Evolutionary conservation across 2,329 filamentous ascomycete genomes (phyloP).

Genomic region (Pestalotiopsis sp.): DNA sequence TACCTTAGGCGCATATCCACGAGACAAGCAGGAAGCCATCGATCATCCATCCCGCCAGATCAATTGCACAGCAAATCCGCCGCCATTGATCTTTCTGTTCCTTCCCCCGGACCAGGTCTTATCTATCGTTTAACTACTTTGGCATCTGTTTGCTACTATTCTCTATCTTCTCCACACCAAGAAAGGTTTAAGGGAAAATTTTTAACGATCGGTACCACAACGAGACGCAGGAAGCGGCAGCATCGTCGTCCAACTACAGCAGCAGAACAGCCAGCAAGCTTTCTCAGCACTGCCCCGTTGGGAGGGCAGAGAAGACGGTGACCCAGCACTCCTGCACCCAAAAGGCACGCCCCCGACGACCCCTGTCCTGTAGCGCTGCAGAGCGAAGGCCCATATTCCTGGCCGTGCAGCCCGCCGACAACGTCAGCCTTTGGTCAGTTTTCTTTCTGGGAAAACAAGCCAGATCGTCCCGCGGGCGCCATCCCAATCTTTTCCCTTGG

Average conservation of each 20-base stretch:
- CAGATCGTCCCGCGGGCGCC: slow-evolving; percentile 12
- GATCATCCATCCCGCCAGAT: not conserved
- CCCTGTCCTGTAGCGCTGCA: slow-evolving; percentile 9
- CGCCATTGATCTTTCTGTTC: not conserved
- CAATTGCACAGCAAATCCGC: not conserved
- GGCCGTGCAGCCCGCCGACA: slow-evolving; percentile 8
- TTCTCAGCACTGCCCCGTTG: slow-evolving; percentile 8
- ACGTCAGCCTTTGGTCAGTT: slow-evolving; percentile 13
- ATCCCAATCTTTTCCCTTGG: slow-evolving; percentile 16
- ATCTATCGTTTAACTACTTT: not conserved
- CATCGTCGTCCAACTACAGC: not conserved
- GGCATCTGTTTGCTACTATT: not conserved
- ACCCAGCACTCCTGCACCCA: not conserved
- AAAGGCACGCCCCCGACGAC: not conserved
- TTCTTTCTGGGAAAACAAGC: slow-evolving; percentile 10
- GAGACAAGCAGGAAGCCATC: not conserved
- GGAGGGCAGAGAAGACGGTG: not conserved
- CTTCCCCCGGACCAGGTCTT: not conserved
- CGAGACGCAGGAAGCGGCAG: not conserved
- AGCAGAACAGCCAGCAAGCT: not conserved
- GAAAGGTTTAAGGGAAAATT: not conserved
- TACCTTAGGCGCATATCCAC: not conserved
- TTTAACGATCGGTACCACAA: not conserved
- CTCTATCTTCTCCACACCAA: not conserved
- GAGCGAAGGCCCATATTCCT: slow-evolving; percentile 3